These are phyloP conservation scores for Cetraspora pellucida DNA, from an alignment of 192 early-diverging fungal species.

Conservation along the genomic window DNA sequence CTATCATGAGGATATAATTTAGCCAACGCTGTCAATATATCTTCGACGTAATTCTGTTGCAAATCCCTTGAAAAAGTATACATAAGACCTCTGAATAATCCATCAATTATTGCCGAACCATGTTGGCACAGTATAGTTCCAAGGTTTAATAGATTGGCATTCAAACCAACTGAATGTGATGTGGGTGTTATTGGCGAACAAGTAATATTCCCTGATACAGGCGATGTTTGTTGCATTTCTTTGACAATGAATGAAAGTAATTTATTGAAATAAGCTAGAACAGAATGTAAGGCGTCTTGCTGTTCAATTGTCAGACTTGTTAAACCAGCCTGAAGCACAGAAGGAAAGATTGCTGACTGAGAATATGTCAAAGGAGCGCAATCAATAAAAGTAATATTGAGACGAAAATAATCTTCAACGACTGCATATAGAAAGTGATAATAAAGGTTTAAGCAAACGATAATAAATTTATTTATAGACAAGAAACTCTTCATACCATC, in stretches of 20 bases:
- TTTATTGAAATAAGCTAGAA: constrained; percentile 51
- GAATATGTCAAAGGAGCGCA: constrained; percentile 55
- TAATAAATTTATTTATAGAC: not conserved
- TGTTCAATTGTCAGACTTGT: constrained; percentile 60
- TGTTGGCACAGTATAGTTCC: constrained; percentile 45
- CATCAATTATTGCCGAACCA: constrained; percentile 45
- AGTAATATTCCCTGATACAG: constrained; percentile 31
- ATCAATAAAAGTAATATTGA: constrained; percentile 55
- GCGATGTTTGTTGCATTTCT: constrained; percentile 29
- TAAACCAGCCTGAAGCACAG: constrained; percentile 66
- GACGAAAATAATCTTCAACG: constrained; percentile 75
- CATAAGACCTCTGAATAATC: constrained; percentile 58
- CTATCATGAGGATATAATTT: constrained; percentile 54
- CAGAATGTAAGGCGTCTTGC: constrained; percentile 49
- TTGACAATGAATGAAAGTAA: constrained; percentile 44
- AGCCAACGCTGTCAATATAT: constrained; percentile 48
- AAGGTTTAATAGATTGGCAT: constrained; percentile 42
- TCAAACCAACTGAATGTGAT: constrained; percentile 2
- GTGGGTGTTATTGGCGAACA: constrained; percentile 11
- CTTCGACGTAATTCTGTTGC: constrained; percentile 53
- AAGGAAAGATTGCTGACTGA: constrained; percentile 55
- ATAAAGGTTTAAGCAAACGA: not conserved
- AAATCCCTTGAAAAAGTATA: constrained; percentile 58
- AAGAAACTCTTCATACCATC: constrained; percentile 60
- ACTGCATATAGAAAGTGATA: constrained; percentile 48